These are phyloP conservation scores for Irpex sp. DNA, from an alignment of 1,284 basidiomycete genomes.

Conservation along the genomic window DNA sequence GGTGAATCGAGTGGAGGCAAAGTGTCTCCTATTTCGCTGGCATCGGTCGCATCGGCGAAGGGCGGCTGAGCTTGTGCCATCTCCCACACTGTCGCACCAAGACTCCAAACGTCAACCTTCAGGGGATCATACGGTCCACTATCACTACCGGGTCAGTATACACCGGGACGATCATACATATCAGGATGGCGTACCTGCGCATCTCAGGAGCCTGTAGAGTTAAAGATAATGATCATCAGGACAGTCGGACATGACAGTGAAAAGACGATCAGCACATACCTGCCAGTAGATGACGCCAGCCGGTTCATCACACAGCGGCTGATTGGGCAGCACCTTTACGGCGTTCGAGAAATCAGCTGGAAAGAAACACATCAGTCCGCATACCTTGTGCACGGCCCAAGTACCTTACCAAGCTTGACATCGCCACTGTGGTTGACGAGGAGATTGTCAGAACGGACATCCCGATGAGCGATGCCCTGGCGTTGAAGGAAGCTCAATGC, in stretches of 20 bases:
- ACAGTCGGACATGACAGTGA: neutral
- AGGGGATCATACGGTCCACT: slow-evolving; percentile 70
- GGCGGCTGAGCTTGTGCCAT: slow-evolving; percentile 71
- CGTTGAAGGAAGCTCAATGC: slow-evolving; percentile 62
- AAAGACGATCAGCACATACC: slow-evolving; percentile 28
- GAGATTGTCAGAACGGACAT: slow-evolving; percentile 77
- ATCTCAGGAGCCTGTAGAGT: slow-evolving; percentile 54
- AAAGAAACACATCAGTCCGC: neutral
- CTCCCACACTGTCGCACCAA: slow-evolving; percentile 82
- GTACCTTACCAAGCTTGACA: slow-evolving; percentile 65
- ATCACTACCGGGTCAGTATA: slow-evolving; percentile 1
- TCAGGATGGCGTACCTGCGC: slow-evolving; percentile 43
- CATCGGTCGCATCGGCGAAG: slow-evolving; percentile 53
- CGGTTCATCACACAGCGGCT: slow-evolving; percentile 47
- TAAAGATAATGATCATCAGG: slow-evolving; percentile 6
- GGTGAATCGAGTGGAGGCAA: slow-evolving; percentile 63
- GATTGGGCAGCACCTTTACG: slow-evolving; percentile 46
- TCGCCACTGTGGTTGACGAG: slow-evolving; percentile 62
- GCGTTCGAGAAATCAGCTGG: slow-evolving; percentile 77
- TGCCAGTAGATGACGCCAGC: slow-evolving; percentile 80
- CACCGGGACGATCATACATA: neutral
- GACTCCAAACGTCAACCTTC: slow-evolving; percentile 76
- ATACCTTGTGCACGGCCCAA: neutral
- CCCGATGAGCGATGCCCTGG: slow-evolving; percentile 69
- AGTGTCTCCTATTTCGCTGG: slow-evolving; percentile 45